These are phyloP conservation scores for Diaporthe batatas DNA, from an alignment of 2,329 filamentous ascomycete species.

Conservation along the genomic window DNA sequence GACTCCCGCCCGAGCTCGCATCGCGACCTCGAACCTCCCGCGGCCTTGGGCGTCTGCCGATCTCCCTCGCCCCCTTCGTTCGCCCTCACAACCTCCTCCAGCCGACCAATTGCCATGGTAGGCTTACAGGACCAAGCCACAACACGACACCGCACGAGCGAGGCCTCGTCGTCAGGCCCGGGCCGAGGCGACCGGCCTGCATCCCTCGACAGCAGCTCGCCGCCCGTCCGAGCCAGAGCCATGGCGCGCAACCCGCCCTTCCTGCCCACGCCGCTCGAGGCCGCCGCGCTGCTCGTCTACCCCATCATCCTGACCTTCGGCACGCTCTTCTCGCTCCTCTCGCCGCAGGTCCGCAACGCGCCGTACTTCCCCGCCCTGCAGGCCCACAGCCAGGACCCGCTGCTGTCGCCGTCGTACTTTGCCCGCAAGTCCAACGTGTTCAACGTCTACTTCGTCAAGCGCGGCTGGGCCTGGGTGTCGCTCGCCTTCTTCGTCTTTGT, in stretches of 20 bases:
- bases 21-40: conserved; percentile 15
- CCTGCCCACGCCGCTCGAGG: conserved; percentile 78
- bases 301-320: conserved; percentile 84
- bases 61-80: background rate
- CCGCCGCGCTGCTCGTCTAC: conserved; percentile 76
- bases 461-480: conserved; percentile 93
- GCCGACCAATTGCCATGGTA: conserved; percentile 35
- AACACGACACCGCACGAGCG: conserved; percentile 34
- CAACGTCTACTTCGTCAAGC: conserved; percentile 94
- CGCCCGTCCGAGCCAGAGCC: conserved; percentile 12
- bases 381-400: conserved; percentile 67
- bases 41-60: conserved; percentile 21
- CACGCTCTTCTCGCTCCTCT: conserved; percentile 82
- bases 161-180: conserved; percentile 22
- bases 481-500: conserved; percentile 79
- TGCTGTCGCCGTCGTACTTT: conserved; percentile 83
- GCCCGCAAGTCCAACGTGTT: conserved; percentile 93
- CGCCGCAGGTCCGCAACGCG: conserved; percentile 75
- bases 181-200: background rate
- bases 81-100: background rate
- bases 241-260: conserved; percentile 65
- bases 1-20: conserved; percentile 5
- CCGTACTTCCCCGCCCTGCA: conserved; percentile 74
- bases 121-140: conserved; percentile 37
- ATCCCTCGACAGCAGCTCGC: conserved; percentile 35